Percentiles rank a stretch among this genome's conserved stretches.
Conservation (phyloP, 768 basidiomycete genomes). For the Mycena crocata region DNA sequence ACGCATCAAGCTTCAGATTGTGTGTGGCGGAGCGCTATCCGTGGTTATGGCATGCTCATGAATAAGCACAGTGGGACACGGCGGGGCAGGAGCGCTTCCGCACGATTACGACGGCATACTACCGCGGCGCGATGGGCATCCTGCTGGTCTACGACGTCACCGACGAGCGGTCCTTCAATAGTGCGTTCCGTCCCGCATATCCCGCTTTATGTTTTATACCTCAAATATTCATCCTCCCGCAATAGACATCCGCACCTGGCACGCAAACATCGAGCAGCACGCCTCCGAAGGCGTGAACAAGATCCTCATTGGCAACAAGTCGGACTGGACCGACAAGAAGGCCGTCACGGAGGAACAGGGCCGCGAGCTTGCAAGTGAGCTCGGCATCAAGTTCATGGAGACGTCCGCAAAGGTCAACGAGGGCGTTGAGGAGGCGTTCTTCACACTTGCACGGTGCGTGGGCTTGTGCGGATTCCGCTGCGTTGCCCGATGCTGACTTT, state of each 20-base stretch:
- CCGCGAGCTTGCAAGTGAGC: slow-evolving; percentile 91
- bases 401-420: slow-evolving; percentile 99
- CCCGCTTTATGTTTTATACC: too few relatives aligned
- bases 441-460: slow-evolving; percentile 90
- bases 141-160: slow-evolving; percentile 99
- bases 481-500: too few relatives aligned
- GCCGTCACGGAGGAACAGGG: slow-evolving; percentile 62
- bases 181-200: slow-evolving; percentile 48
- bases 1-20: slow-evolving; percentile 98
- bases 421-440: slow-evolving; percentile 99
- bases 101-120: slow-evolving; percentile 99
- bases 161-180: slow-evolving; percentile 69
- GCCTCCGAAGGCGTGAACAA: slow-evolving; percentile 99
- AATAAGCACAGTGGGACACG: slow-evolving; percentile 87
- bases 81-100: slow-evolving; percentile 99
- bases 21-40: slow-evolving; percentile 57
- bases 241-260: slow-evolving; percentile 26
- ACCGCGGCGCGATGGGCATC: slow-evolving; percentile 98
- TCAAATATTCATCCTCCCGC: not conserved
- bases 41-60: too few relatives aligned
- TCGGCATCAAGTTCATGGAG: slow-evolving; percentile 95
- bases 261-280: slow-evolving; percentile 96
- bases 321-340: slow-evolving; percentile 97
- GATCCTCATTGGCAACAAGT: slow-evolving; percentile 98
- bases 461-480: not conserved